A percentile compares a stretch with the other conserved stretches of the same genome.
Conservation (phyloP, 1,139 yeast genomes). For the Geotrichum reessii region DNA sequence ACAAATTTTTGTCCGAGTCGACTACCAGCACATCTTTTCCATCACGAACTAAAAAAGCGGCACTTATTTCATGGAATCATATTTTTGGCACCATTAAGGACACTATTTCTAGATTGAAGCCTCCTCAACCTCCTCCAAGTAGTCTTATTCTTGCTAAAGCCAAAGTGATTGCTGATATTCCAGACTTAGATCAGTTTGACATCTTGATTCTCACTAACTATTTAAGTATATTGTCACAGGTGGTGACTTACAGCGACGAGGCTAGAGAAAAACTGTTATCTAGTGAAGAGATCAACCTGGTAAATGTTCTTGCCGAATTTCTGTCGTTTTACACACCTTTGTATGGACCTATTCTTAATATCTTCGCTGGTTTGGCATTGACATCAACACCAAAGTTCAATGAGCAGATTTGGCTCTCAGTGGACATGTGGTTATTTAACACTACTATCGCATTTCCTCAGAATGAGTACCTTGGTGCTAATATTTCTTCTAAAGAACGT, state of each 20-base stretch:
- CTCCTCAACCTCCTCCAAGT: constrained; percentile 20
- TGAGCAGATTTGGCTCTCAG: constrained; percentile 56
- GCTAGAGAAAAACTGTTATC: constrained; percentile 38
- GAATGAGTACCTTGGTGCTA: constrained; percentile 27
- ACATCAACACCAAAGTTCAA: constrained; percentile 44
- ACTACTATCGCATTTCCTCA: constrained; percentile 27
- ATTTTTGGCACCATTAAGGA: constrained; percentile 54
- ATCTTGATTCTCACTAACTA: constrained; percentile 72
- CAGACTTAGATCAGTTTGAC: constrained; percentile 74
- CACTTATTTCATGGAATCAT: constrained; percentile 45
- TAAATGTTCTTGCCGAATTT: constrained; percentile 42
- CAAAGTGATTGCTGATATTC: constrained; percentile 27
- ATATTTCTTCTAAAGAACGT: constrained; percentile 30
- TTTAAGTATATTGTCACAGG: constrained; percentile 49
- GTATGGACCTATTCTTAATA: constrained; percentile 48
- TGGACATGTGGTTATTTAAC: constrained; percentile 72
- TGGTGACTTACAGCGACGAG: constrained; percentile 42
- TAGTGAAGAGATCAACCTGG: constrained; percentile 33
- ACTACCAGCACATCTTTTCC: constrained; percentile 8
- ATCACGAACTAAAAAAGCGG: constrained; percentile 12
- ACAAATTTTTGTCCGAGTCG: constrained; percentile 31
- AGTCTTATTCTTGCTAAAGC: constrained; percentile 20
- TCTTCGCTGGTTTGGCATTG: constrained; percentile 46
- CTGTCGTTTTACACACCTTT: constrained; percentile 48
- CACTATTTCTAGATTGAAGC: constrained; percentile 46